A percentile compares a stretch with the other conserved stretches of the same genome.
These are phyloP conservation scores for Nakataea oryzae DNA, from an alignment of 2,329 filamentous ascomycete species.

Conservation along the genomic window DNA sequence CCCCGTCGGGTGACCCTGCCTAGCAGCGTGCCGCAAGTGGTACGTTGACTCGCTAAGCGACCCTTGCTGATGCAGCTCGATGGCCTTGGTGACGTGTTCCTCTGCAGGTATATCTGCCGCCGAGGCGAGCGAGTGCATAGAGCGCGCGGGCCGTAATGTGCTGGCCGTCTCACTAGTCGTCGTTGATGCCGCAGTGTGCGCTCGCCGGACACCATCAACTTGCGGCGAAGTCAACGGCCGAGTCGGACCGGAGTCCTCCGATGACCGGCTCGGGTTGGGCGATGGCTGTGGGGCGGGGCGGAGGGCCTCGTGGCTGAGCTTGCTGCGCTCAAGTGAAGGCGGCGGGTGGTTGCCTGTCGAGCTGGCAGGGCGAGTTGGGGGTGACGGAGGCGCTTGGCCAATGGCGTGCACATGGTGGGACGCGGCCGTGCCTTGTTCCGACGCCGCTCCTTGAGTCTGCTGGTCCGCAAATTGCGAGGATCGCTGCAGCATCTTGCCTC, in stretches of 20 bases:
- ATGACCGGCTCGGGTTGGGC: constrained; percentile 31
- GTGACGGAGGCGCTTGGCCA: constrained; percentile 46
- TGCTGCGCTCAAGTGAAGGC: constrained; percentile 38
- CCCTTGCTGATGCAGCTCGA: constrained; percentile 80
- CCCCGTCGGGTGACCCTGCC: constrained; percentile 75
- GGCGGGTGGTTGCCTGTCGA: constrained; percentile 34
- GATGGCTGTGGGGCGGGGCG: constrained; percentile 30
- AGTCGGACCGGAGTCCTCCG: constrained; percentile 38
- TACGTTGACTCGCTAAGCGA: constrained; percentile 91
- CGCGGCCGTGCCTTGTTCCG: constrained; percentile 43
- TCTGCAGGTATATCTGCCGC: constrained; percentile 67
- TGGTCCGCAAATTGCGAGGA: constrained; percentile 49
- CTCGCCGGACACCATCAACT: constrained; percentile 14
- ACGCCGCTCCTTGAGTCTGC: constrained; percentile 41
- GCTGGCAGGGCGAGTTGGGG: constrained; percentile 49
- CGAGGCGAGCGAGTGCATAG: constrained; percentile 38
- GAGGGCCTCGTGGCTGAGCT: constrained; percentile 36
- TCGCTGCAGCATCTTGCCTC: constrained; percentile 69
- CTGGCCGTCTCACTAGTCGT: constrained; percentile 44
- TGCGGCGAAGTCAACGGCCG: constrained; percentile 26
- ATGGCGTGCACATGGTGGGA: constrained; percentile 31
- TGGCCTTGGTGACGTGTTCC: constrained; percentile 82
- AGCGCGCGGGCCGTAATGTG: constrained; percentile 36
- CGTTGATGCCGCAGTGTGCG: constrained; percentile 34
- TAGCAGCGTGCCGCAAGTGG: constrained; percentile 81